Evolutionary conservation across 495 filamentous ascomycete species (phyloP).

Genomic region (Neurospora sp.): DNA sequence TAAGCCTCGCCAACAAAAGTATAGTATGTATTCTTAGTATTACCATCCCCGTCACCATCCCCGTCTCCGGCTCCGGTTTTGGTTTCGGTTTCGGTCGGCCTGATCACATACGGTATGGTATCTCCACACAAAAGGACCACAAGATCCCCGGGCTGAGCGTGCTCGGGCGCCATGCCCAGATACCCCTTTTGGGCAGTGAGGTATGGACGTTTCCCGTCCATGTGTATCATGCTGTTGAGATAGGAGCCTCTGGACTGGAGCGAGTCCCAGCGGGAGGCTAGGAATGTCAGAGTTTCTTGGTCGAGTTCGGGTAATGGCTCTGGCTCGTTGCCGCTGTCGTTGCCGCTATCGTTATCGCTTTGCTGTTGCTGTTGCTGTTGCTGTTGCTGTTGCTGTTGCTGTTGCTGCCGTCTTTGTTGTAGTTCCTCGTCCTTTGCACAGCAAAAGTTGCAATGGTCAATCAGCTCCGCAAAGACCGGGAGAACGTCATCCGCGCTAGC

Average conservation of each 20-base stretch:
- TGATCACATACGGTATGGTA: conserved; percentile 6
- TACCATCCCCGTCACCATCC: too few relatives aligned
- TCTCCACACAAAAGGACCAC: conserved; percentile 8
- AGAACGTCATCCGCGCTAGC: background rate
- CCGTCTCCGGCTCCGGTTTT: too few relatives aligned
- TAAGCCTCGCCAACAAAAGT: conserved; percentile 8
- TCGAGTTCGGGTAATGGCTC: background rate
- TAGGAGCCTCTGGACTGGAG: background rate
- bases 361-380: background rate
- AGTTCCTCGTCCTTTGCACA: background rate
- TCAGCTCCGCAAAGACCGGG: background rate
- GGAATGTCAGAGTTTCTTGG: background rate
- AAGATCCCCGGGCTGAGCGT: background rate
- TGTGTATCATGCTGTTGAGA: background rate
- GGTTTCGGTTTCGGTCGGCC: background rate
- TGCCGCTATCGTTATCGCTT: background rate
- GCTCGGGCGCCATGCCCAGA: conserved; percentile 8
- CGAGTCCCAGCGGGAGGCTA: too few relatives aligned
- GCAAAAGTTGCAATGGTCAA: background rate
- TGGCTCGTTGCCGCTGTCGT: background rate
- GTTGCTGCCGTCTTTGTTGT: background rate
- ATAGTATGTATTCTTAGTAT: background rate
- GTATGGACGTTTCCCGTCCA: conserved; percentile 4
- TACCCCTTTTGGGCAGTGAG: conserved; percentile 4
- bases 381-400: background rate